Base-by-base conservation (phyloP, 2,329 filamentous ascomycete genomes). In the Aspergillus oerlinghausenensis region DNA sequence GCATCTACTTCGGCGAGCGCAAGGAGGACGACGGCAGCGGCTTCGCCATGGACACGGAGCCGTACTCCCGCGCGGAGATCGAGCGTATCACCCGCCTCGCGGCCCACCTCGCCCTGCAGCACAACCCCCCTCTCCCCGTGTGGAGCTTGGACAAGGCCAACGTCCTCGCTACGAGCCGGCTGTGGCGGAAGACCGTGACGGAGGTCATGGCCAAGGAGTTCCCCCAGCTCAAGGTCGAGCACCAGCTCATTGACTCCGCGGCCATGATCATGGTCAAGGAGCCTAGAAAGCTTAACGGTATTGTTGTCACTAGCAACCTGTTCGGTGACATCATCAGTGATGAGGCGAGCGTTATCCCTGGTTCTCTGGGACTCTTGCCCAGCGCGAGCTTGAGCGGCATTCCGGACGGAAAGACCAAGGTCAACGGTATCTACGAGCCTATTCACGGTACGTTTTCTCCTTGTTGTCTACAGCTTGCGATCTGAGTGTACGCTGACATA, bases 261-360 rank as follows among this genome's bases (percentile, higher is more conserved):
- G 93, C 93, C 63, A 97, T 97, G 92, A 80, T 97, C 66, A 91
- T 97, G 88, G 84, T 97, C 70, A 97, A 96, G 87, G 93, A 92
- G 77, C 93, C 93, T 9, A 82, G 87, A 10, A 84, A 86, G 23
- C 81, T 97, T 53, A 97, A 97, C 73, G 94, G 93, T 54, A 86
- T 97, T 38, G 84, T 97, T 49, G 87, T 97, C 62, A 96, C 92
- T 11, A 92, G 88, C 80, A 99, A 97, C 76, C 73, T 97, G 65
- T 96, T 96, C 72, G 94, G 93, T 61, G 93, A 97, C 75, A 97
- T 97, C 71, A 92, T 99, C 70, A 90, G 85, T 70, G 93, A 97
- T 72, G 93, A 97, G 82, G 92, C 93, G 4, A 92, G 88, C 67
- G 92, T 96, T 51, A 97, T 97, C 66, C 91, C 93, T 3, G 93